These are phyloP conservation scores for Dictyostelium firmibasis DNA, from an alignment of 78 protist genomes.

Conservation along the genomic window DNA sequence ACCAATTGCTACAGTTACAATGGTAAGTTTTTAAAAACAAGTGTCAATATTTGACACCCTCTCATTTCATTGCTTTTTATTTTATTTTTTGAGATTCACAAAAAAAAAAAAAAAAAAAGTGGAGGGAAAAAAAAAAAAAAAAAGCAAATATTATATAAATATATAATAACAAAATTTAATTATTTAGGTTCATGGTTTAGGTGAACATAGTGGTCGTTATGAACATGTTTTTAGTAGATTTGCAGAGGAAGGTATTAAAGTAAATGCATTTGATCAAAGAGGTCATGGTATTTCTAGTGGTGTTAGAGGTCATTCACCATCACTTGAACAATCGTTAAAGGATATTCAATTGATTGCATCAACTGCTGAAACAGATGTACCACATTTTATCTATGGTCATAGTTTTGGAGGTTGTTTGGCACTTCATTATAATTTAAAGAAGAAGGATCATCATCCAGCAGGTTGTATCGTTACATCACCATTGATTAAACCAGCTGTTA, in stretches of 20 bases:
- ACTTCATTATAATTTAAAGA: slow-evolving; percentile 48
- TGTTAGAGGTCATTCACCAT: slow-evolving; percentile 67
- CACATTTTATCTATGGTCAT: slow-evolving; percentile 80
- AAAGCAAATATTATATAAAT: neutral
- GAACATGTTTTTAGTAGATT: slow-evolving; percentile 61
- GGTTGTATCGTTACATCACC: slow-evolving; percentile 78
- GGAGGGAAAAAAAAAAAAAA: neutral
- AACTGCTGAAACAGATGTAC: slow-evolving; percentile 25
- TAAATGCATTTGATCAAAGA: slow-evolving; percentile 71
- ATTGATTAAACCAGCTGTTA: slow-evolving; percentile 28
- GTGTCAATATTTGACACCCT: neutral
- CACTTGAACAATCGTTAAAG: slow-evolving; percentile 56
- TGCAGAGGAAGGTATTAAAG: slow-evolving; percentile 43
- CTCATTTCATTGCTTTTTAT: neutral
- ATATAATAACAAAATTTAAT: neutral
- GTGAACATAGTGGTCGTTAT: slow-evolving; percentile 65
- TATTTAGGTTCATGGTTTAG: slow-evolving; percentile 58
- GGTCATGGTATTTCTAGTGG: slow-evolving; percentile 68
- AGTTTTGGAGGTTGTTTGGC: slow-evolving; percentile 69
- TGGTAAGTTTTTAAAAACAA: neutral
- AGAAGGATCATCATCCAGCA: slow-evolving; percentile 25
- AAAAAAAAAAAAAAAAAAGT: neutral
- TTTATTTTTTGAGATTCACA: neutral
- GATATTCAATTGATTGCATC: slow-evolving; percentile 52
- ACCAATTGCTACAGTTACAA: slow-evolving; percentile 43